Base-by-base conservation (phyloP, 1,284 basidiomycete genomes). In the Papiliotrema nemorosa region DNA sequence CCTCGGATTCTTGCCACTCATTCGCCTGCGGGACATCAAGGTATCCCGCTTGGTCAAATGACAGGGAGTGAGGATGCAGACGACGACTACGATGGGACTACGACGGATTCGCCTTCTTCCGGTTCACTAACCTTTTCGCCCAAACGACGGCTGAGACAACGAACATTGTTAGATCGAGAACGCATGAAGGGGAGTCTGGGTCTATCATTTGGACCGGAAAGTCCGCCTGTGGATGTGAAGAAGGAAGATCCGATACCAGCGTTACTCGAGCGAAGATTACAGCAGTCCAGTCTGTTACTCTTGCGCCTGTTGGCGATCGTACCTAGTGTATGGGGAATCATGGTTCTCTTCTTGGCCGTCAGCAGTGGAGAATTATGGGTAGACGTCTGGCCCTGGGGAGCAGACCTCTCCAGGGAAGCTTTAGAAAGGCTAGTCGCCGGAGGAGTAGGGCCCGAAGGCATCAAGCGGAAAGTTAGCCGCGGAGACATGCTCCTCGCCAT, bases 311-410 rank as follows among this genome's bases (percentile, higher is more conserved):
- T 73, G n/a, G 69, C 69, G 1, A 49, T 73, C 39, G 57, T 72
- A 2, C 71, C 71, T 2, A 57, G 65, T 9, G 25, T 67, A 12
- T 71, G 68, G 69, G 70, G 69, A 5, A 65, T 62, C 20, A 47
- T 53, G 2, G 69, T 72, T 13, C 54, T 72, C 16, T 5, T 54
- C 12, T 50, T 64, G 43, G 69, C 64, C 16, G 44, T 70, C 13
- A 36, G 62, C 10, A 61, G 56, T 0, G 69, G 65, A 12, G 60
- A 62, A 16, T 39, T 70, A 20, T 65, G 61, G 59, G 48, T 61
- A 12, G 65, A 70, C 37, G 59, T 67, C 6, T 73, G 70, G 64
- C 71, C 71, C 10, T 73, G 67, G 63, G 71, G 71, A 10, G 62
- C 67, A 27, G 70, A 72, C 49, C 45, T 68, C 7, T 62, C 58